Base-by-base conservation (phyloP, 2,329 filamentous ascomycete species). In the Simplicillium sp. region DNA sequence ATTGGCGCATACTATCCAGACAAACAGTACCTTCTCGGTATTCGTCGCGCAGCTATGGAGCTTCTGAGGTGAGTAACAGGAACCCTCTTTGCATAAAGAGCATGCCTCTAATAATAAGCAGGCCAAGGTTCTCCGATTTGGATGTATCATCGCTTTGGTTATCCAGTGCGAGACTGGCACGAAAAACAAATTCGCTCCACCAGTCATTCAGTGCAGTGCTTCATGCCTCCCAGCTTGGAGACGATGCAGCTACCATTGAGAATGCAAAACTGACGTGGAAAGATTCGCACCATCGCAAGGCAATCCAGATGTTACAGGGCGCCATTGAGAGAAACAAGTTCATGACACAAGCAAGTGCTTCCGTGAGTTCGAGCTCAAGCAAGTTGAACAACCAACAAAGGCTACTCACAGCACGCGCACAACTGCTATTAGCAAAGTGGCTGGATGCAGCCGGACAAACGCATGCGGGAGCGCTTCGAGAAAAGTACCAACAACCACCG, bases 121-220 rank as follows among this genome's bases (percentile, higher is more conserved):
- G 72, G 31, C 69, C 71, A 6, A 66, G 72, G 20, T 92, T 87
- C 51, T 73, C 71, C 3, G 73, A 84, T 47, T 66, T 77, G 2
- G 85, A 95, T 48, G 80, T 94, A 48, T 90, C 89, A 3, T 77
- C 82, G 1, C 71, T 87, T 9, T 98, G 90, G 90, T 67, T 97
- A 3, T 79, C 81, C 2, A 94, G 83, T 50, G 87, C 90, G 34
- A 79, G 84, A 46, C 72, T 98, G 25, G 88, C 90, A 14, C 77
- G 92, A 43, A 96, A 97, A 63, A 77, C 84, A 7, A 84, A 85
- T 46, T 84, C 84, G 13, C 82, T 82, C 40, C 82, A 87, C 41
- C 88, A 90, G 50, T 94, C 92, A 1, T 95, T 96, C 65, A 92
- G 94, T 56, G 88, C 90, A 12, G 87, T 97, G 17, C 72, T 97